Percentiles rank a stretch among this genome's conserved stretches.
These are phyloP conservation scores for Sclerotinia sclerotiorum DNA, from an alignment of 2,329 filamentous ascomycete species.

Conservation along the genomic window DNA sequence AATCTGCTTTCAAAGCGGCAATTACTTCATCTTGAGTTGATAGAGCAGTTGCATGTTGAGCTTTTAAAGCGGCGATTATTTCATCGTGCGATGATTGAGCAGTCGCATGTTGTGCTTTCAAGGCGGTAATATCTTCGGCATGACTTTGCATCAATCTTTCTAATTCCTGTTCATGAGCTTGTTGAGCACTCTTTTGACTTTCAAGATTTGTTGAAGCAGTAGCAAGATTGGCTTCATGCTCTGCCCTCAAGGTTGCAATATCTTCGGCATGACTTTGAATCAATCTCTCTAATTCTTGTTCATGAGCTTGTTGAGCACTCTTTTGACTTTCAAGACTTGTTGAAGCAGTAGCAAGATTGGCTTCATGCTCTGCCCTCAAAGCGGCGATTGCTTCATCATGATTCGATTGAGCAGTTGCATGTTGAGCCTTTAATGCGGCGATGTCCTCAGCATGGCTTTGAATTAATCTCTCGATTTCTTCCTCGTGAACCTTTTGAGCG, in stretches of 20 bases:
- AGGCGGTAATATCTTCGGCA: slow-evolving; percentile 43
- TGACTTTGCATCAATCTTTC: slow-evolving; percentile 56
- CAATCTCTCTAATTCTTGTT: slow-evolving; percentile 53
- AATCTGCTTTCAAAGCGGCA: slow-evolving; percentile 46
- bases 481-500: slow-evolving; percentile 49
- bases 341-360: not conserved
- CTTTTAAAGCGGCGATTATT: slow-evolving; percentile 40
- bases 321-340: not conserved
- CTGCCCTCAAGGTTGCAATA: slow-evolving; percentile 42
- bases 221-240: not conserved
- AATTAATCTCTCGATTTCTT: slow-evolving; percentile 55
- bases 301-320: slow-evolving; percentile 48
- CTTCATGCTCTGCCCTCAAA: not conserved
- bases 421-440: slow-evolving; percentile 46
- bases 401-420: slow-evolving; percentile 52
- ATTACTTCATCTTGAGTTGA: slow-evolving; percentile 47
- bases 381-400: slow-evolving; percentile 54
- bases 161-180: slow-evolving; percentile 51
- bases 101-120: slow-evolving; percentile 47
- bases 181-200: slow-evolving; percentile 42
- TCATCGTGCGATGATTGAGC: slow-evolving; percentile 51
- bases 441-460: slow-evolving; percentile 50
- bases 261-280: slow-evolving; percentile 54
- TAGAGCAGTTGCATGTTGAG: slow-evolving; percentile 49
- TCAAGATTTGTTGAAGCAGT: not conserved